Conservation (phyloP, 345 rosid genomes). For the Salix suchowensis region DNA sequence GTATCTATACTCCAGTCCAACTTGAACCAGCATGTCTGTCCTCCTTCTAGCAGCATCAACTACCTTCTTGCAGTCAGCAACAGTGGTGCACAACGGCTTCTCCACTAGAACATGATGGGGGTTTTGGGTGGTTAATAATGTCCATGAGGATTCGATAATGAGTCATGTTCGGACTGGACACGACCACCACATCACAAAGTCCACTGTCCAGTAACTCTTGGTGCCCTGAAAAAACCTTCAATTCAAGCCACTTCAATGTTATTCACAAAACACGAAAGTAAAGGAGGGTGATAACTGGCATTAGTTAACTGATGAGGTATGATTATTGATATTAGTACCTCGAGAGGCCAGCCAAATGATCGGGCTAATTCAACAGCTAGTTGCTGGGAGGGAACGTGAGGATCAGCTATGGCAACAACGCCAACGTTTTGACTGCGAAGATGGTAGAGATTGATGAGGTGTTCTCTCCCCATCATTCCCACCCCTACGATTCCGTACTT, state of each 20-base stretch:
- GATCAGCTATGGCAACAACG: constrained; percentile 78
- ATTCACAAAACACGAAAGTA: background rate
- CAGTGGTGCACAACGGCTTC: constrained; percentile 91
- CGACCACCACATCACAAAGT: constrained; percentile 70
- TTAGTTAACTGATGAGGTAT: no score
- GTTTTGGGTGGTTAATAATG: constrained; percentile 62
- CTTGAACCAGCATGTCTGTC: constrained; percentile 81
- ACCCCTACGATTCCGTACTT: constrained; percentile 84
- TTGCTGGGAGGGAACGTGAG: constrained; percentile 68
- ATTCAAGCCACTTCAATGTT: no score
- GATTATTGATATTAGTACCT: constrained; percentile 32
- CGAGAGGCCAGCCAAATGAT: constrained; percentile 58
- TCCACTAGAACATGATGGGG: constrained; percentile 86
- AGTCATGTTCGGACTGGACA: constrained; percentile 94
- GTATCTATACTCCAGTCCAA: constrained; percentile 86
- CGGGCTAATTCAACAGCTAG: constrained; percentile 52
- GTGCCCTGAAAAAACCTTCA: constrained; percentile 76
- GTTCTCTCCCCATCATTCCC: constrained; percentile 99
- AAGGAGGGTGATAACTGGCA: no score
- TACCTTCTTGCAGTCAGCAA: constrained; percentile 81
- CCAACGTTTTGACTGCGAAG: constrained; percentile 56
- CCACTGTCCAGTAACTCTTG: constrained; percentile 67
- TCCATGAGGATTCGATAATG: constrained; percentile 81
- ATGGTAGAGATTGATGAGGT: constrained; percentile 80
- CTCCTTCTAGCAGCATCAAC: constrained; percentile 69